Evolutionary conservation across 2,329 filamentous ascomycete species (phyloP).

Genomic region (Nigrospora osmanthi): DNA sequence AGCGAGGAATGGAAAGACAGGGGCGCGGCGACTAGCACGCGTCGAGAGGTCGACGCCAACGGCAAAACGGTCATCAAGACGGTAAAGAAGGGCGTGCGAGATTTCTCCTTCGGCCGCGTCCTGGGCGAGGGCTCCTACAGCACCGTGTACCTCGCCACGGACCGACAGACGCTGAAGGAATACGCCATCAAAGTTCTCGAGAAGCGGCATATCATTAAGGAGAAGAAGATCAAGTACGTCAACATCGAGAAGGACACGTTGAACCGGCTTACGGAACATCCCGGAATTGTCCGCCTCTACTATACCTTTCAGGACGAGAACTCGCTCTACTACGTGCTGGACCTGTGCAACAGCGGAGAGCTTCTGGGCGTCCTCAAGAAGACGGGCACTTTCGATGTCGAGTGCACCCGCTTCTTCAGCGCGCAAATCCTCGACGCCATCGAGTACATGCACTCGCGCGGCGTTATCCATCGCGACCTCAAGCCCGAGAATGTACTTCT

Average conservation of each 20-base stretch:
- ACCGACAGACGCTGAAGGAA: slow-evolving; percentile 88
- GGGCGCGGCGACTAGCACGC: slow-evolving; percentile 78
- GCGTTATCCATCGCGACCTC: slow-evolving; percentile 91
- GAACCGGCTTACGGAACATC: slow-evolving; percentile 92
- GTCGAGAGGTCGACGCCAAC: slow-evolving; percentile 76
- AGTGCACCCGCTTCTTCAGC: slow-evolving; percentile 89
- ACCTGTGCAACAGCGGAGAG: slow-evolving; percentile 87
- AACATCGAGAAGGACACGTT: slow-evolving; percentile 99
- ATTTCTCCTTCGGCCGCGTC: slow-evolving; percentile 87
- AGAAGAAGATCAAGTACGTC: slow-evolving; percentile 99
- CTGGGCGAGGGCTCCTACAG: slow-evolving; percentile 97
- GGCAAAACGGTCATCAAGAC: slow-evolving; percentile 75
- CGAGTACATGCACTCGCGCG: slow-evolving; percentile 94
- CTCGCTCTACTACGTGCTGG: slow-evolving; percentile 93
- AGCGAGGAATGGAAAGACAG: slow-evolving; percentile 95
- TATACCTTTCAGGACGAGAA: slow-evolving; percentile 98
- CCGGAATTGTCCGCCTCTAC: slow-evolving; percentile 91
- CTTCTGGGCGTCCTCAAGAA: slow-evolving; percentile 89
- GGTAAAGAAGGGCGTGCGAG: slow-evolving; percentile 94
- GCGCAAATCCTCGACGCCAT: slow-evolving; percentile 95
- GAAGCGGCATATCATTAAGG: slow-evolving; percentile 98
- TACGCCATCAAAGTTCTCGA: slow-evolving; percentile 98
- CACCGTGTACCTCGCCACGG: slow-evolving; percentile 86
- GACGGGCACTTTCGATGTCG: slow-evolving; percentile 87
- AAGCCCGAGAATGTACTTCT: slow-evolving; percentile 96